Conservation (phyloP, 805 yeast genomes). For the Ogataea wickerhamii region DNA sequence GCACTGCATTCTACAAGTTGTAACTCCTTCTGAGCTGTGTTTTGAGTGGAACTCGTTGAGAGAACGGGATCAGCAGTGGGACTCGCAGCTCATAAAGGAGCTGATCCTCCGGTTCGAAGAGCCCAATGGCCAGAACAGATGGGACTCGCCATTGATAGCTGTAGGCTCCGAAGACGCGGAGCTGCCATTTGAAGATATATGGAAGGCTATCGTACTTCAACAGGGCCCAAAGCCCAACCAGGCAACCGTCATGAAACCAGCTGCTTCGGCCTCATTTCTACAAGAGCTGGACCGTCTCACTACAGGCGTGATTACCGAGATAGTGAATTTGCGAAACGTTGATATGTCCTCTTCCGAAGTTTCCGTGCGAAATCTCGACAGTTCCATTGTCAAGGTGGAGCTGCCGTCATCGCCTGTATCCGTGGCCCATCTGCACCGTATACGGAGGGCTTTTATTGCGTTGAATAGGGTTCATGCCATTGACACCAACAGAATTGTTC, state of each 20-base stretch:
- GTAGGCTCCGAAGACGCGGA: slow-evolving; percentile 53
- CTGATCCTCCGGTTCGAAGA: slow-evolving; percentile 87
- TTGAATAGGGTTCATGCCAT: slow-evolving; percentile 77
- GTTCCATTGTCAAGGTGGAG: slow-evolving; percentile 41
- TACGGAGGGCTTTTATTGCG: slow-evolving; percentile 77
- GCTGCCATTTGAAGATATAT: slow-evolving; percentile 63
- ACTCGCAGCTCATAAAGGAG: slow-evolving; percentile 57
- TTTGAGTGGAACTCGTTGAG: slow-evolving; percentile 53
- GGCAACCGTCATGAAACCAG: slow-evolving; percentile 80
- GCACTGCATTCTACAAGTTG: slow-evolving; percentile 75
- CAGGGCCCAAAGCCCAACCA: slow-evolving; percentile 74
- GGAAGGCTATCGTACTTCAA: slow-evolving; percentile 57
- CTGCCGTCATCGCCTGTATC: slow-evolving; percentile 61
- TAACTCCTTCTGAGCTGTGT: slow-evolving; percentile 63
- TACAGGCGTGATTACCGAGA: slow-evolving; percentile 55
- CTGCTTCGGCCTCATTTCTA: slow-evolving; percentile 69
- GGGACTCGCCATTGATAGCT: slow-evolving; percentile 92
- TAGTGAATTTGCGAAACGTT: slow-evolving; percentile 60
- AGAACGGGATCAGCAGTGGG: slow-evolving; percentile 50
- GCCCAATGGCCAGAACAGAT: slow-evolving; percentile 77
- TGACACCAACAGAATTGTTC: slow-evolving; percentile 62
- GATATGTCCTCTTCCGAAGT: slow-evolving; percentile 47
- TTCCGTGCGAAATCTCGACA: slow-evolving; percentile 34
- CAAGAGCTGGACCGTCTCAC: slow-evolving; percentile 76
- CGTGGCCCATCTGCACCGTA: slow-evolving; percentile 75